phyloP scores from a whole-genome alignment of 2,329 filamentous ascomycete species.

The Colletotrichum chrysophilum region DNA sequence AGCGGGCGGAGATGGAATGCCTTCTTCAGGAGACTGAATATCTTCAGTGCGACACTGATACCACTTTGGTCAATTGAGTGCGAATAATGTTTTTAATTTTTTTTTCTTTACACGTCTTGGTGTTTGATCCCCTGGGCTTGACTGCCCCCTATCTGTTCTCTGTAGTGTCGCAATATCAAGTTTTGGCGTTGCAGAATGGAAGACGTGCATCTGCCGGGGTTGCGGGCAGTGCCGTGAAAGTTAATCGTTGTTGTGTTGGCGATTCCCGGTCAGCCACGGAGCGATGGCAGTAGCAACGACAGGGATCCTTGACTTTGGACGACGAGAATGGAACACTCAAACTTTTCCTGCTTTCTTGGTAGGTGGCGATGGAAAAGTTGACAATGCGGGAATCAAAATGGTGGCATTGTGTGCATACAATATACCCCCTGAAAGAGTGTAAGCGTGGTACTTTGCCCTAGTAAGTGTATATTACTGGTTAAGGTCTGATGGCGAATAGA shows the following conservation, averaged over 20 bases:
- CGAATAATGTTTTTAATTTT: background rate
- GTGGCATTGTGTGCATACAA: background rate
- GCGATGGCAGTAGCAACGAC: background rate
- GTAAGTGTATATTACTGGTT: no score
- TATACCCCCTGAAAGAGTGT: no score
- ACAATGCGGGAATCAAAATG: background rate
- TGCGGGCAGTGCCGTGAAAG: conserved; percentile 4
- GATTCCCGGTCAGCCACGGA: background rate
- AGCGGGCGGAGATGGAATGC: background rate
- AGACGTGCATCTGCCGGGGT: background rate
- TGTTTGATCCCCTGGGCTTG: background rate
- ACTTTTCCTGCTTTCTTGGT: background rate
- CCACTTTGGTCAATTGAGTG: background rate
- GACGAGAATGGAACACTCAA: background rate
- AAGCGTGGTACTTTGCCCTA: no score
- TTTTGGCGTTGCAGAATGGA: background rate
- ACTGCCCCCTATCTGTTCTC: background rate
- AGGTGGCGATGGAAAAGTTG: background rate
- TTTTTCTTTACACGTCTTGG: background rate
- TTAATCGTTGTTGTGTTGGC: background rate
- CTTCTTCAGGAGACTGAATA: background rate
- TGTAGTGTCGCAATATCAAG: background rate
- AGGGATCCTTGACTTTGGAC: background rate
- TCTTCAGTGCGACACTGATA: background rate
- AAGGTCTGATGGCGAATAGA: no score